A percentile compares a stretch with the other conserved stretches of the same genome.
These are phyloP conservation scores for Trichoderma sp. DNA, from an alignment of 2,329 filamentous ascomycete species.

Conservation along the genomic window DNA sequence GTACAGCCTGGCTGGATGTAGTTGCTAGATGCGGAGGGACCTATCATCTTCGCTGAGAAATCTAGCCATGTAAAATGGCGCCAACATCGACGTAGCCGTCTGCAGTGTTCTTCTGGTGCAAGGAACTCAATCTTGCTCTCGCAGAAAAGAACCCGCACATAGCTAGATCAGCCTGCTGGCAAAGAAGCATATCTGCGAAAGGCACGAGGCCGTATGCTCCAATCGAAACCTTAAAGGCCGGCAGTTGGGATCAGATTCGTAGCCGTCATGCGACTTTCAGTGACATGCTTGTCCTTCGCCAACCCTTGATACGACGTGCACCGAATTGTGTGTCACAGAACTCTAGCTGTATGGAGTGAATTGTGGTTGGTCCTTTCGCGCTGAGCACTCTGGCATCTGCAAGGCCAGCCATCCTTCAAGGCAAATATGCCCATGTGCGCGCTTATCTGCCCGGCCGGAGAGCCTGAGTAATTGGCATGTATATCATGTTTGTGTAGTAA, in stretches of 20 bases:
- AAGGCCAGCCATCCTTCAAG: not conserved
- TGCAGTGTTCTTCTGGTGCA: not conserved
- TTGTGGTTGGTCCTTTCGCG: not conserved
- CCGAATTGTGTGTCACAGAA: not conserved
- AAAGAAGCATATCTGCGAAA: not conserved
- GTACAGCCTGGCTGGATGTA: not conserved
- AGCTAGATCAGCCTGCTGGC: not conserved
- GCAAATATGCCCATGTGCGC: conserved; percentile 17
- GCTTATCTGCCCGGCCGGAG: conserved; percentile 17
- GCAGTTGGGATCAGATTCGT: conserved; percentile 14
- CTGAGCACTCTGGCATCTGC: not conserved
- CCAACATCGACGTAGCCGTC: not conserved
- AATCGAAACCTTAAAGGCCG: conserved; percentile 1
- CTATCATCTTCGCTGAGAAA: not conserved
- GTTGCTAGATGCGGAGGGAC: no score
- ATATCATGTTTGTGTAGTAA: not conserved
- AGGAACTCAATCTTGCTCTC: not conserved
- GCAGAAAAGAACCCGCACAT: not conserved
- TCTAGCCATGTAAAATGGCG: not conserved
- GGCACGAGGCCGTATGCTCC: not conserved
- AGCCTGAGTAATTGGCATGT: not conserved
- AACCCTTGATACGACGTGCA: not conserved
- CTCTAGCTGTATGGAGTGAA: not conserved
- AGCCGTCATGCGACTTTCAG: not conserved
- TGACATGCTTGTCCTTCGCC: not conserved